Base-by-base conservation (phyloP, 2,329 filamentous ascomycete species). In the Aspergillus floridensis region DNA sequence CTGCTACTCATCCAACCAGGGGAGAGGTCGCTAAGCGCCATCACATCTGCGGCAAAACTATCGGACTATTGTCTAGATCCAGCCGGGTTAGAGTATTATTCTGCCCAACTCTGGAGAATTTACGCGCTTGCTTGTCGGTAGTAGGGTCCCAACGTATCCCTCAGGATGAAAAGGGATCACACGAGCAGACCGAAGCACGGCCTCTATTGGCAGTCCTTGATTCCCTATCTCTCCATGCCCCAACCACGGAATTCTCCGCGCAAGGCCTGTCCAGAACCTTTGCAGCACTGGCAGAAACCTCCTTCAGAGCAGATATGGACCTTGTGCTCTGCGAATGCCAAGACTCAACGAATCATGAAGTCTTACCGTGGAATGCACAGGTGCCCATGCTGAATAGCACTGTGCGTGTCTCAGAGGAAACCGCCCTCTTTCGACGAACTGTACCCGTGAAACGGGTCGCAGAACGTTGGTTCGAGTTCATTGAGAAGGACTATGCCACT, bases 111-210 rank as follows among this genome's bases (percentile, higher is more conserved):
- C 82, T 95, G 56, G 86, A 89, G 22, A 87, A 90, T 72, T 83
- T 96, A 6, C 88, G 91, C 56, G 91, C 91, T 38, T 91, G 88
- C 68, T 81, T 97, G 19, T 81, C 88, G 47, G 81, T 85, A 54
- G 82, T 85, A 35, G 49, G 19, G 26, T 46, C 49, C 12, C 53
- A 26, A 31, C 48, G 50, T 6, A 50, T 49, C 38, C 26, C 48
- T 5, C 49, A 58, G 46, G 46, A 57, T 2, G 24, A 54, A 26
- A 6, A 50, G 16, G 21, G 49, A 12, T 8, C 53, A 12, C 47
- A 24, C 55, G 35, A 22, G n/a, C 49, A 59, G 38, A 56, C 59
- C 44, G 46, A 24, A 26, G 53, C 52, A 19, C 63, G 58, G n/a
- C 66, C 68, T 14, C 55, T 74, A n/a, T 66, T 81, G 56, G 73